A percentile compares a stretch with the other conserved stretches of the same genome.
These are phyloP conservation scores for Chaetomium sp. DNA, from an alignment of 2,329 filamentous ascomycete genomes.

Conservation along the genomic window DNA sequence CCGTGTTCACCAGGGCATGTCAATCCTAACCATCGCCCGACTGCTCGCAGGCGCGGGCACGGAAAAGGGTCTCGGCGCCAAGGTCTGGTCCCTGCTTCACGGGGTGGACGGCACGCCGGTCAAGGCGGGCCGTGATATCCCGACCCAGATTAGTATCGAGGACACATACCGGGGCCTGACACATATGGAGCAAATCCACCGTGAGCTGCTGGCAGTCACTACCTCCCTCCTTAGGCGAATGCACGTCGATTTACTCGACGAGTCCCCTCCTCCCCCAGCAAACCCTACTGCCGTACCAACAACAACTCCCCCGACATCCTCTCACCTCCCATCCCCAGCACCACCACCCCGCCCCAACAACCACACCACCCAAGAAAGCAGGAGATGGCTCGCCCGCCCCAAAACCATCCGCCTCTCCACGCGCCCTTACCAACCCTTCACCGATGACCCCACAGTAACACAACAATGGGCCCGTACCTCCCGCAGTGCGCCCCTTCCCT, in stretches of 20 bases:
- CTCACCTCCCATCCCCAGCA: no score
- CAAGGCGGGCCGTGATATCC: conserved; percentile 61
- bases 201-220: conserved; percentile 63
- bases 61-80: conserved; percentile 63
- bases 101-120: conserved; percentile 74
- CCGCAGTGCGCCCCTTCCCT: conserved; percentile 65
- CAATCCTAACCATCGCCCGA: conserved; percentile 57
- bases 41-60: conserved; percentile 65
- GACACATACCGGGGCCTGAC: conserved; percentile 76
- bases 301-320: background rate
- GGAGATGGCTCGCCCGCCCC: conserved; percentile 71
- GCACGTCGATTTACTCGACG: conserved; percentile 64
- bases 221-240: conserved; percentile 69
- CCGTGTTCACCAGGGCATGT: conserved; percentile 56
- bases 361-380: background rate
- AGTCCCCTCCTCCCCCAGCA: conserved; percentile 7
- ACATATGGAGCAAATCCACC: conserved; percentile 54
- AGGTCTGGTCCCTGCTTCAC: conserved; percentile 72
- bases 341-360: conserved; percentile 9
- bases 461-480: conserved; percentile 62
- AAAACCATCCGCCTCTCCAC: conserved; percentile 77
- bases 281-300: no score
- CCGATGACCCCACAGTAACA: conserved; percentile 41
- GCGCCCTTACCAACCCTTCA: conserved; percentile 40
- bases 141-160: conserved; percentile 88